Evolutionary conservation across 2,329 filamentous ascomycete species (phyloP).

Genomic region (Elsinoe necatrix): DNA sequence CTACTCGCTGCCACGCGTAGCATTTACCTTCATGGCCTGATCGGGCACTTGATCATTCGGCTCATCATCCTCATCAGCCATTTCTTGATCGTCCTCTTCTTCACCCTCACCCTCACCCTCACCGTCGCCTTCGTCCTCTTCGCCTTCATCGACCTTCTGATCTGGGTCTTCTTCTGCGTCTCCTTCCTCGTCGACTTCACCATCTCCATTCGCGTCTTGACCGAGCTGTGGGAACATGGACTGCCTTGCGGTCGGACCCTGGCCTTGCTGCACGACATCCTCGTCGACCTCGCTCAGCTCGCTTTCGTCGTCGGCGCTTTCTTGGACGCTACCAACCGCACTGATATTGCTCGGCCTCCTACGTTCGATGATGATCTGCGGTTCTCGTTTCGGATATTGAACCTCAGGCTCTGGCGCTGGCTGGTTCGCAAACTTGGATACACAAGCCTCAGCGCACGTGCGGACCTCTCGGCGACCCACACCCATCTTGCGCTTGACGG

Average conservation of each 20-base stretch:
- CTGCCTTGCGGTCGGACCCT: constrained; percentile 3
- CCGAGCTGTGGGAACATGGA: constrained; percentile 13
- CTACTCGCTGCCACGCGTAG: background rate
- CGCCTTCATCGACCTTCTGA: constrained; percentile 11
- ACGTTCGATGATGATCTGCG: constrained; percentile 8
- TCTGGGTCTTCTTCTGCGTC: constrained; percentile 20
- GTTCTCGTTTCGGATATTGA: background rate
- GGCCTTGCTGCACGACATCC: constrained; percentile 21
- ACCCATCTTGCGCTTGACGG: constrained; percentile 43
- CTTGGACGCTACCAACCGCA: constrained; percentile 47
- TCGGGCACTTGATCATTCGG: constrained; percentile 9
- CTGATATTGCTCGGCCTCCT: constrained; percentile 34
- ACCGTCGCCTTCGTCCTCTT: constrained; percentile 17
- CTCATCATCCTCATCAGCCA: constrained; percentile 20
- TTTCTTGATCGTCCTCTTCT: constrained; percentile 21
- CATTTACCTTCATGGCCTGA: constrained; percentile 6
- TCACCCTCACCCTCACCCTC: constrained; percentile 18
- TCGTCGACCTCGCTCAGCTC: constrained; percentile 47
- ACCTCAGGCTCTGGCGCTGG: constrained; percentile 15
- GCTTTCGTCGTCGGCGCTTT: constrained; percentile 47
- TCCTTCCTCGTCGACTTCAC: constrained; percentile 5
- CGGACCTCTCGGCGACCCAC: constrained; percentile 53
- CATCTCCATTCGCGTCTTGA: constrained; percentile 17
- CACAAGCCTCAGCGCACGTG: constrained; percentile 50
- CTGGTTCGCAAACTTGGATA: constrained; percentile 28